Conservation (phyloP, 139 green algal genomes). For the Chlamydomonas sp. region DNA sequence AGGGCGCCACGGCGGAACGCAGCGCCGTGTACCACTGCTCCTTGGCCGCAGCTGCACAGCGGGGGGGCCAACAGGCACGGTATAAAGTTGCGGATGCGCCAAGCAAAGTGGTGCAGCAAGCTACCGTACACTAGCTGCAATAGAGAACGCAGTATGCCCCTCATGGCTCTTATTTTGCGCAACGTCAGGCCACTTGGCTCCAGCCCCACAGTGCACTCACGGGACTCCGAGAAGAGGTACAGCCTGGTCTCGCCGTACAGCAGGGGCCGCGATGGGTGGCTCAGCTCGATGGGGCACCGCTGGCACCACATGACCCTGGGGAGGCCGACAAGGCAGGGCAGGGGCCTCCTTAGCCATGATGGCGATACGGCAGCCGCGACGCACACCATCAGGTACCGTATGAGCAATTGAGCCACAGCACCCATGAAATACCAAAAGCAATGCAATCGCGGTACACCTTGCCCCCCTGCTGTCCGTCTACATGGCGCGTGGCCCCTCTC, state of each 20-base stretch:
- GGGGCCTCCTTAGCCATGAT: no score
- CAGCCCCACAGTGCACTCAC: background rate
- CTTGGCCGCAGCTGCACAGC: slow-evolving; percentile 33
- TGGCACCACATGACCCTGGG: slow-evolving; percentile 15
- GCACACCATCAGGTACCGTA: no score
- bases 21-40: slow-evolving; percentile 46
- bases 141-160: no score
- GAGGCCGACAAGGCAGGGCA: background rate
- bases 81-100: background rate
- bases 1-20: background rate
- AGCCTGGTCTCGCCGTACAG: slow-evolving; percentile 25
- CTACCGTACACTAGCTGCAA: no score
- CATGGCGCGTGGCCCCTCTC: no score
- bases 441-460: no score
- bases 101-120: background rate
- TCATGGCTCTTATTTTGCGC: no score
- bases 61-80: background rate
- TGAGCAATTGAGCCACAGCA: no score
- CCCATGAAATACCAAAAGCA: no score
- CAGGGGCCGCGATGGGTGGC: slow-evolving; percentile 19
- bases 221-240: slow-evolving; percentile 36
- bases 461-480: no score
- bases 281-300: slow-evolving; percentile 21
- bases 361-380: no score
- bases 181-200: no score